Percentiles rank a stretch among this genome's conserved stretches.
These are phyloP conservation scores for Agapanthus africanus DNA, from an alignment of 106 monocot genomes.

Conservation along the genomic window DNA sequence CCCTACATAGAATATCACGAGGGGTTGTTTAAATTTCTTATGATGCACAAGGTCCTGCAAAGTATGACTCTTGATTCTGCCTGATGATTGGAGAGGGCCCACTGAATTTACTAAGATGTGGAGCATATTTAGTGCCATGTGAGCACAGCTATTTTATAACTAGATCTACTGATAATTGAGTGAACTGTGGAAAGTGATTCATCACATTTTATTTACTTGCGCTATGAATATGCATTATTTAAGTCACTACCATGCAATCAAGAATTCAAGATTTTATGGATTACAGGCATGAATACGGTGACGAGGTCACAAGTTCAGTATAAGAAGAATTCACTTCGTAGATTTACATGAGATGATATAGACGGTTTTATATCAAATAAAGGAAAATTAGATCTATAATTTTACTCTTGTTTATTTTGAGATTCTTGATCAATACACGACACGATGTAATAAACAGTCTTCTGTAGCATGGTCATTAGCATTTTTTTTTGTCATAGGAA, in stretches of 20 bases:
- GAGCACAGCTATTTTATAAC: conserved; percentile 1
- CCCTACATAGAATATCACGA: neutral
- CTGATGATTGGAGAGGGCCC: conserved; percentile 9
- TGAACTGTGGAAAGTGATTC: neutral
- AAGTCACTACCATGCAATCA: no score
- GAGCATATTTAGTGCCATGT: conserved; percentile 1
- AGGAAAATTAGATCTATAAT: neutral
- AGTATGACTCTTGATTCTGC: conserved; percentile 8
- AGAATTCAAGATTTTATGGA: neutral
- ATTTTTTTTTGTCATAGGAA: no score
- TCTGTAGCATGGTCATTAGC: no score
- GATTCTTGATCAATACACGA: no score
- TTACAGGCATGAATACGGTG: neutral
- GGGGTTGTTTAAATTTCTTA: neutral
- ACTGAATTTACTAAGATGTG: conserved; percentile 3
- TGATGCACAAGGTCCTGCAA: neutral
- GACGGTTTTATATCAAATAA: neutral
- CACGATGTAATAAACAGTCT: no score
- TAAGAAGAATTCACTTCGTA: no score
- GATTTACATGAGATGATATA: neutral
- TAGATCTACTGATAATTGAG: conserved; percentile 3
- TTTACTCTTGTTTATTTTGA: neutral
- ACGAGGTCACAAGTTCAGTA: neutral
- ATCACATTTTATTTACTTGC: conserved; percentile 8
- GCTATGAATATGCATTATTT: neutral